Evolutionary conservation across 139 green algal genomes (phyloP).

Genomic region (Coccomyxa sp.): DNA sequence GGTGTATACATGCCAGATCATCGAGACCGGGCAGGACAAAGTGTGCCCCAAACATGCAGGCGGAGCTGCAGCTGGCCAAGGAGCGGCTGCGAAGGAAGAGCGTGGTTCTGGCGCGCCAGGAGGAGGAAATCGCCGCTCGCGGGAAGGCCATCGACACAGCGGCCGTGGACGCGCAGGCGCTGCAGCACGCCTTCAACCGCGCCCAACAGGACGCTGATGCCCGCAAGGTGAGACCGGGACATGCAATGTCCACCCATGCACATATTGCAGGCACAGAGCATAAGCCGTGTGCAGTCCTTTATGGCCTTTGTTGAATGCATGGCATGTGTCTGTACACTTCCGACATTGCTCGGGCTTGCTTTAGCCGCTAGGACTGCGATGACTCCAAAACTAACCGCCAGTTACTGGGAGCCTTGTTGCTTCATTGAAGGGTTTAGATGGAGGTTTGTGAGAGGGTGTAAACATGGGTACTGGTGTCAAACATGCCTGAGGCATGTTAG

Average conservation of each 20-base stretch:
- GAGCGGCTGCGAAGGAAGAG: conserved; percentile 75
- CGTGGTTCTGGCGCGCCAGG: conserved; percentile 73
- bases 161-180: conserved; percentile 15
- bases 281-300: too few species aligned
- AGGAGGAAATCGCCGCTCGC: conserved; percentile 63
- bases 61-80: conserved; percentile 50
- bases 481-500: background rate
- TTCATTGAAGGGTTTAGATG: background rate
- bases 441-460: background rate
- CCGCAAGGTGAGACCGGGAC: too few species aligned
- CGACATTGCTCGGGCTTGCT: background rate
- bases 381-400: too few species aligned
- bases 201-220: background rate
- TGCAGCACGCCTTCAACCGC: background rate
- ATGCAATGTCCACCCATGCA: too few species aligned
- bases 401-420: background rate
- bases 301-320: too few species aligned
- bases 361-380: background rate
- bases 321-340: too few species aligned
- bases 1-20: background rate
- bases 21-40: background rate
- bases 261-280: too few species aligned
- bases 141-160: conserved; percentile 27
- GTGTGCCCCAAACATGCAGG: conserved; percentile 29
- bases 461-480: background rate